These are phyloP conservation scores for Amanita pseudoporphyria DNA, from an alignment of 768 basidiomycete genomes.

Conservation along the genomic window DNA sequence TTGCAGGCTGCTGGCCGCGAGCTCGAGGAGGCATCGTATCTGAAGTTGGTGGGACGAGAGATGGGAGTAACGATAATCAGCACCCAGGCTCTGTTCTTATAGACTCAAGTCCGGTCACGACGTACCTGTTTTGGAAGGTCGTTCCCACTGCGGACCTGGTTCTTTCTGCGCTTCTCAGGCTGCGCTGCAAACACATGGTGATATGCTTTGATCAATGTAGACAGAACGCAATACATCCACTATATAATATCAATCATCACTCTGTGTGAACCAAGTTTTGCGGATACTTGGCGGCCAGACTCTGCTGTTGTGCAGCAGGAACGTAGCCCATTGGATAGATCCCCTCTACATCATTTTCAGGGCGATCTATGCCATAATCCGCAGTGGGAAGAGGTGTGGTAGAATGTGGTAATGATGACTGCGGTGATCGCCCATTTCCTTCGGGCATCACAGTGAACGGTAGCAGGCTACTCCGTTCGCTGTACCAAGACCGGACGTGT, in stretches of 20 bases:
- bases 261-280: neutral
- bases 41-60: slow-evolving; percentile 1
- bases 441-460: neutral
- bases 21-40: slow-evolving; percentile 11
- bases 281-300: neutral
- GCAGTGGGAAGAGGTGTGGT: neutral
- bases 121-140: neutral
- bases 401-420: neutral
- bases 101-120: neutral
- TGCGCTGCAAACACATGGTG: neutral
- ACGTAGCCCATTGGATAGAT: slow-evolving; percentile 1
- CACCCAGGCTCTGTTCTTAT: neutral
- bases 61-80: slow-evolving; percentile 1
- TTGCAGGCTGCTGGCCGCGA: slow-evolving; percentile 5
- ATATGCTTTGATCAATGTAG: too few relatives aligned
- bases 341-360: neutral
- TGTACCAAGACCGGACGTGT: slow-evolving; percentile 20
- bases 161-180: neutral
- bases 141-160: neutral
- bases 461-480: slow-evolving; percentile 1
- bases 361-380: neutral
- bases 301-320: neutral
- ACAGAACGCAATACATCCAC: too few relatives aligned
- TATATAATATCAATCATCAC: neutral
- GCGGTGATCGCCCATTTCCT: neutral